Base-by-base conservation (phyloP, 352 stramenopile genomes). In the Pythium oligandrum region DNA sequence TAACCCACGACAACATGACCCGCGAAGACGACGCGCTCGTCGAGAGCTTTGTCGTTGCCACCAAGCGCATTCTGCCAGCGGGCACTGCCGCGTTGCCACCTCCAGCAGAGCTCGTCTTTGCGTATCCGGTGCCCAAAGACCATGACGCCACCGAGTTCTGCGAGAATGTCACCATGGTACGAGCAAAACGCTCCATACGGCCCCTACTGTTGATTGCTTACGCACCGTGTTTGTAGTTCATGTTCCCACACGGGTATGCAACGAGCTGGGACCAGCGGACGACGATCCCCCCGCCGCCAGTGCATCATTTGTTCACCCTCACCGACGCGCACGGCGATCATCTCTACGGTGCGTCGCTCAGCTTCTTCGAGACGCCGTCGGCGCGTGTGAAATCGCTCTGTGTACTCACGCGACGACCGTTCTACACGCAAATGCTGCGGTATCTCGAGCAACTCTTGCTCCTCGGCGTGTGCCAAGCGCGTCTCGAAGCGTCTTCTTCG, bases 381-480 rank as follows among this genome's bases (percentile, higher is more conserved):
- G 12, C 38, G 39, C 59, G 64, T 12, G 68, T 64, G 9, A 84
- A 79, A 45, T 66, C 73, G 34, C 63, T 84, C 7, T 80, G 68
- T 32, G 33, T 84, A 35, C 61, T 84, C 32, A 74, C 60, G 39
- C 67, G 71, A 31, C 52, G 66, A 7, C 66, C 73, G 6, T 67
- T 81, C 48, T 84, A 78, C 61, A 72, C 61, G 2, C 54, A 64
- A 43, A 62, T 84, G 39, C 59, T 84, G 26, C 68, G 67, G 4
- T 79, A 77, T 44, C 62, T 84, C 11, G 73, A 84, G 61, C 68
- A 81, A 39, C 55, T 84, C 32, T 64, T 78, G 35, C 42, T 84
- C 3, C 50, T 84, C n/a, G 73, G 73, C 1, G 47, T 73, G 7
- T 52, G 59, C 9, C 73, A 84, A 54, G 52, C 59, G 11, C 51